phyloP scores from a whole-genome alignment of 2,329 filamentous ascomycete genomes.

The Alternaria tenuissima region DNA sequence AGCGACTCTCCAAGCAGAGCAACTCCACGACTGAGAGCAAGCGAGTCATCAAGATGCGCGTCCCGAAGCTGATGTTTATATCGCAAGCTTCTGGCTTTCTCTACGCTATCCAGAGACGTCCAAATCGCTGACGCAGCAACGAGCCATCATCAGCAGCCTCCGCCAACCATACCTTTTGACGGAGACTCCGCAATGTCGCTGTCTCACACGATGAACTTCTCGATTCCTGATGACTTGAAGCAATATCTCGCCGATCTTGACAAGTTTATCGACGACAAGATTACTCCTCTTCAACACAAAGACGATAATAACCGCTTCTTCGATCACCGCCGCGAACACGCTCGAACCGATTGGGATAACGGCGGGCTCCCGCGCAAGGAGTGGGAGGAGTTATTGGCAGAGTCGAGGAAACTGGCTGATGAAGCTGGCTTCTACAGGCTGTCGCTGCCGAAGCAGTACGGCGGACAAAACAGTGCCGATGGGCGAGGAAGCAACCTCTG shows the following conservation, averaged over 20 bases:
- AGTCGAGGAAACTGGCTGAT: slow-evolving; percentile 63
- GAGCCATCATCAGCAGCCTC: neutral
- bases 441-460: slow-evolving; percentile 64
- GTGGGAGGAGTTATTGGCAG: slow-evolving; percentile 64
- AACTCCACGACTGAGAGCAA: slow-evolving; percentile 28
- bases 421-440: slow-evolving; percentile 69
- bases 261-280: slow-evolving; percentile 64
- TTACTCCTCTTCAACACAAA: slow-evolving; percentile 62
- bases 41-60: slow-evolving; percentile 39
- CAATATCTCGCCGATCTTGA: slow-evolving; percentile 62
- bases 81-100: neutral
- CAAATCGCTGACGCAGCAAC: slow-evolving; percentile 11
- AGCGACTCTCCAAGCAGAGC: slow-evolving; percentile 12
- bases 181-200: slow-evolving; percentile 4
- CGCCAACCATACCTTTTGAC: neutral
- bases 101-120: neutral
- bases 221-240: slow-evolving; percentile 61
- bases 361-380: slow-evolving; percentile 65
- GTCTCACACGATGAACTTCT: slow-evolving; percentile 51
- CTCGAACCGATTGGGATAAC: slow-evolving; percentile 68
- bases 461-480: slow-evolving; percentile 58
- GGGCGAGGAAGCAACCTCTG: slow-evolving; percentile 63
- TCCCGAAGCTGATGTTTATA: slow-evolving; percentile 25
- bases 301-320: slow-evolving; percentile 71
- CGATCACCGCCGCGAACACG: slow-evolving; percentile 69